These are phyloP conservation scores for Mitragyna speciosa DNA, from an alignment of 257 asterid species.

Conservation along the genomic window DNA sequence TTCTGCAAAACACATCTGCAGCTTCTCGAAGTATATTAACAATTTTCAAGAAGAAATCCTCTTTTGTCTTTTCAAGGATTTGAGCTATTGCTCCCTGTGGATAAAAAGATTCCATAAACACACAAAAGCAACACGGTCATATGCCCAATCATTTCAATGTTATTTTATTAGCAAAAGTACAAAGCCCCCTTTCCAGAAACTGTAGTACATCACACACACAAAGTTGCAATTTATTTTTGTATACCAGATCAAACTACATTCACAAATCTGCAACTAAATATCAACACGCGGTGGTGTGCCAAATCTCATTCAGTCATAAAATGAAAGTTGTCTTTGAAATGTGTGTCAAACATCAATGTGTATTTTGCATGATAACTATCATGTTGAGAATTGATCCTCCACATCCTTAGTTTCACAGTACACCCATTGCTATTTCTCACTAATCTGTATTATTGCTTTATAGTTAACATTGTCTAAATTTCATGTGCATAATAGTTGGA, in stretches of 20 bases:
- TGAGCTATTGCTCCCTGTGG: constrained; percentile 70
- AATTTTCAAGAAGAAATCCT: constrained; percentile 54
- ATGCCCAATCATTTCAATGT: constrained; percentile 3
- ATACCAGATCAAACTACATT: neutral
- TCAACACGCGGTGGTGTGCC: too few relatives aligned
- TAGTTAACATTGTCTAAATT: neutral
- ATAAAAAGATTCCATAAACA: neutral
- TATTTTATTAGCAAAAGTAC: neutral
- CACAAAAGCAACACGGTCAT: neutral
- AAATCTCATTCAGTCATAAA: too few relatives aligned
- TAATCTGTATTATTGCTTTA: neutral
- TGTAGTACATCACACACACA: neutral
- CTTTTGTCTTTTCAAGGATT: constrained; percentile 55
- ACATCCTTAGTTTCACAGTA: neutral
- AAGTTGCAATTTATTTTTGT: neutral
- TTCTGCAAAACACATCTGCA: constrained; percentile 49
- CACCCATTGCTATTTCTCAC: neutral
- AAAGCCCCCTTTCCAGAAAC: neutral
- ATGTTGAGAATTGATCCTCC: neutral
- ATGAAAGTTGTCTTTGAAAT: too few relatives aligned
- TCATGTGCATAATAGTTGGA: neutral
- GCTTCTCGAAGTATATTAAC: constrained; percentile 44
- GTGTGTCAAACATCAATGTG: too few relatives aligned
- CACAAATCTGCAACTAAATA: neutral
- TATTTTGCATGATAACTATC: too few relatives aligned